Evolutionary conservation across 2,329 filamentous ascomycete genomes (phyloP).

Genomic region (Hypoxylon sp.): DNA sequence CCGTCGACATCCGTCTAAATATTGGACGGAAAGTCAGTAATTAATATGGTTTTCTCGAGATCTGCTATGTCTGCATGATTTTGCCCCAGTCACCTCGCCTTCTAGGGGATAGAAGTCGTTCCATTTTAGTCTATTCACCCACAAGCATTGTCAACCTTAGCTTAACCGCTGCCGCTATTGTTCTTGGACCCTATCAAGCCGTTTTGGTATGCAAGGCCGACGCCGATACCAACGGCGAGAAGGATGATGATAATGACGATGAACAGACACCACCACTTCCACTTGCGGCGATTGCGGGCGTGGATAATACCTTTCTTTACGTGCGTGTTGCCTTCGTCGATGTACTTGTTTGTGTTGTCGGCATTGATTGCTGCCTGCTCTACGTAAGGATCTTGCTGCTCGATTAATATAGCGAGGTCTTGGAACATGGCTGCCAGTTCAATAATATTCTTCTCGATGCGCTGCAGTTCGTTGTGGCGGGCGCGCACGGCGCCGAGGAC

Average conservation of each 20-base stretch:
- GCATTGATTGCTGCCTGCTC: constrained; percentile 75
- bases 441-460: constrained; percentile 81
- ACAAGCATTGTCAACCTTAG: background rate
- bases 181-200: constrained; percentile 21
- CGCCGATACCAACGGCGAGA: constrained; percentile 68
- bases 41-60: constrained; percentile 35
- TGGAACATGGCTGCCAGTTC: constrained; percentile 80
- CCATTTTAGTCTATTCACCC: constrained; percentile 8
- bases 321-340: constrained; percentile 78
- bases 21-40: constrained; percentile 32
- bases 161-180: constrained; percentile 11
- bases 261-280: constrained; percentile 85
- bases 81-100: background rate
- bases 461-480: constrained; percentile 85
- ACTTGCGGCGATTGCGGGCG: constrained; percentile 76
- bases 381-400: constrained; percentile 78
- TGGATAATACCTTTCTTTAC: constrained; percentile 77
- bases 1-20: constrained; percentile 27
- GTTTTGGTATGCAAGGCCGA: constrained; percentile 49
- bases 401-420: constrained; percentile 80
- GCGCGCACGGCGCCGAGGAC: constrained; percentile 84
- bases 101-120: background rate
- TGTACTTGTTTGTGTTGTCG: constrained; percentile 74
- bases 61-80: constrained; percentile 21
- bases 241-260: constrained; percentile 71